Base-by-base conservation (phyloP, 805 yeast species). In the Ogataea glucozyma region DNA sequence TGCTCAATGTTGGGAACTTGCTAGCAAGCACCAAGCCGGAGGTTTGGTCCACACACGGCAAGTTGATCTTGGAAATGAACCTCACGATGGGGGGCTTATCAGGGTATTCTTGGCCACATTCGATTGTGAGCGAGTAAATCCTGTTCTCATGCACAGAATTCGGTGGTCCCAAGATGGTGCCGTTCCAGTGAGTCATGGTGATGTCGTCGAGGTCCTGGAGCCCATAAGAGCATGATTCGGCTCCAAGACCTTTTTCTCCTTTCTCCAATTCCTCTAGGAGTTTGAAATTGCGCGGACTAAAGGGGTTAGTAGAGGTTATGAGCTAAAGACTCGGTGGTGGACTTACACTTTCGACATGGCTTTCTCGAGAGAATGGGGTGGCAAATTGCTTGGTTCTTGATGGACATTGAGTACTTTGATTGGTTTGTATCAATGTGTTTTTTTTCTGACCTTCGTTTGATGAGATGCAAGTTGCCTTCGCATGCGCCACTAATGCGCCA, bases 101-200 rank as follows among this genome's bases (percentile, higher is more conserved):
- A 1, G 99, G 99, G 62, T 93, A 93, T 6, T 74, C 69, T 4
- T 78, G 80, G 16, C 89, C 97, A 63, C 97, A 90, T 49, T 79
- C 81, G 37, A 93, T 79, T 40, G 77, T 80, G 43, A 93, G 72
- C 26, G 88, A 83, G 64, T 93, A 93, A 49, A 93, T 93, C 60
- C 99, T 76, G 66, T 93, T 93, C 64, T 90, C 97, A 63, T 91
- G 97, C 20, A 78, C 79, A 49, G 74, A 62, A 43, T 62, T 64
- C 26, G 99, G 99, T 4, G 99, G 99, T 0, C 99, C 99, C 51
- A 93, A 71, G 40, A 93, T 91, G 24, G 99, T 93, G 10, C 97
- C 99, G 67, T 90, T 93, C 99, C 99, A 93, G 57, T 84, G 68
- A 9, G 96, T 85, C 95, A 93, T 88, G 39, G 89, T 72, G 53